Evolutionary conservation across 306 rosid species (phyloP).

Genomic region (Fragaria iinumae): DNA sequence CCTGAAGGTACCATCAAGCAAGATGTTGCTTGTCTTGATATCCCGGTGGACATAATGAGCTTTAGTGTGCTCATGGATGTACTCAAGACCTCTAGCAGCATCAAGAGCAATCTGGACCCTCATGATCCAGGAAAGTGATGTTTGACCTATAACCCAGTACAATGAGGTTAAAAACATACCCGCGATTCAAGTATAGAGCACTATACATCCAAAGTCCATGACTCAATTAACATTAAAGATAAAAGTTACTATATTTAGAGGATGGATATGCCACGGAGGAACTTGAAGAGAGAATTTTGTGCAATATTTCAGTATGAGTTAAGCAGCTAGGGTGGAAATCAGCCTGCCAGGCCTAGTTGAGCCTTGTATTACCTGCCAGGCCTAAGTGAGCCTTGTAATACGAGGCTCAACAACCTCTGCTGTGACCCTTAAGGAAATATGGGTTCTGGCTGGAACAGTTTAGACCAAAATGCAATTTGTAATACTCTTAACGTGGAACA

Average conservation of each 20-base stretch:
- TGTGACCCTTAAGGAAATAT: neutral
- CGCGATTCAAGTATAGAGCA: conserved; percentile 16
- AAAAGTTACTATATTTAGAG: neutral
- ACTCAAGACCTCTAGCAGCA: conserved; percentile 96
- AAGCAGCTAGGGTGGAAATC: neutral
- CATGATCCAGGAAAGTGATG: conserved; percentile 95
- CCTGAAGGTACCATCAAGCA: conserved; percentile 82
- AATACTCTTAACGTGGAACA: neutral
- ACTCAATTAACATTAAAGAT: conserved; percentile 6
- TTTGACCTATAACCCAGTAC: conserved; percentile 58
- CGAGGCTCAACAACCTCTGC: conserved; percentile 5
- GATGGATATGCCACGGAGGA: neutral
- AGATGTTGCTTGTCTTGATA: conserved; percentile 95
- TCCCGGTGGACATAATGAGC: conserved; percentile 93
- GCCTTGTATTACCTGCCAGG: neutral
- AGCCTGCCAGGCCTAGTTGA: neutral
- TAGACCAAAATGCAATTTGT: neutral
- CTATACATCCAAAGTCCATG: neutral
- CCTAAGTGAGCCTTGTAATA: neutral
- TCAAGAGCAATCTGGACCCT: conserved; percentile 93
- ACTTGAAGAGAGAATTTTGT: neutral
- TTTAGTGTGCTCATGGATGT: conserved; percentile 95
- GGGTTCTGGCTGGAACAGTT: neutral
- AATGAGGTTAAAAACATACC: conserved; percentile 16
- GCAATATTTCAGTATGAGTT: neutral